Evolutionary conservation across 2,329 filamentous ascomycete species (phyloP), one percentile per base, ranked within the genome.

Genomic region (Apiospora arundinis): DNA sequence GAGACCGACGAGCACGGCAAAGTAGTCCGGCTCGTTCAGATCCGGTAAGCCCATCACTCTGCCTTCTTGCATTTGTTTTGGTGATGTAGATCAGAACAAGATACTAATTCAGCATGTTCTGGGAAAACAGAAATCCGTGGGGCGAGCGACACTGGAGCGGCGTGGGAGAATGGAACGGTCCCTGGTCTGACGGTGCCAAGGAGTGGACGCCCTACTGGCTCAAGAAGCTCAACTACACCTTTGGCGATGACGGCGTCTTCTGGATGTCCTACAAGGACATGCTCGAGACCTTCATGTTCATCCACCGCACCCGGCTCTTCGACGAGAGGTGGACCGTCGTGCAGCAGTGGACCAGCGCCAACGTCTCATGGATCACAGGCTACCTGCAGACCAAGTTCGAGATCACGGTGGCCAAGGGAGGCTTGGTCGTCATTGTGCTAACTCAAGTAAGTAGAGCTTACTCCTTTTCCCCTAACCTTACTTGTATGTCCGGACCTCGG

Each of bases 161-260:
- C 11, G 69, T 80, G 2, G 82, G 83, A 67, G 92, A 93, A 80
- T 93, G 92, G 92, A 90, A 88, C 70, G 92, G 92, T 18, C 86
- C 90, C 5, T 94, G 92, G 92, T 90, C 89, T 48, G 92, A 94
- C 77, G 92, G 92, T 0, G 92, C 90, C 6, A 89, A 91, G 74
- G 88, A 93, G 78, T 94, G 92, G 92, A 93, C 91, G 1, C 84
- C 91, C 0, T 88, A 93, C 76, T 93, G 92, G 91, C 90, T 94
- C 83, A 81, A 88, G 73, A 88, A 89, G 73, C 83, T 93, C 2
- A 83, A 87, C 40, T 90, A 93, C 78, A 87, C 87, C 68, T 93
- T 93, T 74, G 91, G 90, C 23, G 90, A 93, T 74, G 91, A 93
- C 74, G 91, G 91, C 21, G 83, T 82, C 25, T 85, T 85, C 74